A percentile compares a stretch with the other conserved stretches of the same genome.
Evolutionary conservation across 2,329 filamentous ascomycete genomes (phyloP).

Genomic region (Stagonosporopsis chrysanthemi): DNA sequence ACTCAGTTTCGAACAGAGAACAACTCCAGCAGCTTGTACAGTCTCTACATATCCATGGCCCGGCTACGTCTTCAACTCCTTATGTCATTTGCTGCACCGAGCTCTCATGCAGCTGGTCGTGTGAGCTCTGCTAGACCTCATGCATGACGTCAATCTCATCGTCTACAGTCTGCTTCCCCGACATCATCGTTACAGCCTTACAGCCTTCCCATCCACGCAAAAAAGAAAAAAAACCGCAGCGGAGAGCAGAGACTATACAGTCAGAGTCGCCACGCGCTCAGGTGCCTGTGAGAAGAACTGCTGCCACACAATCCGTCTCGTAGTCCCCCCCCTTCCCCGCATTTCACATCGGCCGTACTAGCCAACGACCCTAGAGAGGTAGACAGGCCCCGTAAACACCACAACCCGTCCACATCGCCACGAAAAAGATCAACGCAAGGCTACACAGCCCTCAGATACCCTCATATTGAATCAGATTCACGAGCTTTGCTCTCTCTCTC

Average conservation of each 20-base stretch:
- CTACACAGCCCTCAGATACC: background rate
- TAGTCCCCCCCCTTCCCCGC: constrained; percentile 15
- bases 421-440: background rate
- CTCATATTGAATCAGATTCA: too few relatives aligned
- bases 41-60: too few relatives aligned
- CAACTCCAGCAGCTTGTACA: too few relatives aligned
- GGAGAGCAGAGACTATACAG: too few relatives aligned
- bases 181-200: background rate
- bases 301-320: background rate
- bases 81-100: too few relatives aligned
- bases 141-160: constrained; percentile 7
- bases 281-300: too few relatives aligned
- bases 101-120: constrained; percentile 10
- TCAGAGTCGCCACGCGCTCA: too few relatives aligned
- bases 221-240: background rate
- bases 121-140: background rate
- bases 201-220: background rate
- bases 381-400: background rate
- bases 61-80: too few relatives aligned
- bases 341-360: constrained; percentile 6
- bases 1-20: too few relatives aligned
- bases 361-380: background rate
- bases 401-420: background rate
- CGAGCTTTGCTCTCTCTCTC: too few relatives aligned
- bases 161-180: background rate